Evolutionary conservation across 2,329 filamentous ascomycete genomes (phyloP), one percentile per base, ranked within the genome.

Genomic region (Botrytis medusae): DNA sequence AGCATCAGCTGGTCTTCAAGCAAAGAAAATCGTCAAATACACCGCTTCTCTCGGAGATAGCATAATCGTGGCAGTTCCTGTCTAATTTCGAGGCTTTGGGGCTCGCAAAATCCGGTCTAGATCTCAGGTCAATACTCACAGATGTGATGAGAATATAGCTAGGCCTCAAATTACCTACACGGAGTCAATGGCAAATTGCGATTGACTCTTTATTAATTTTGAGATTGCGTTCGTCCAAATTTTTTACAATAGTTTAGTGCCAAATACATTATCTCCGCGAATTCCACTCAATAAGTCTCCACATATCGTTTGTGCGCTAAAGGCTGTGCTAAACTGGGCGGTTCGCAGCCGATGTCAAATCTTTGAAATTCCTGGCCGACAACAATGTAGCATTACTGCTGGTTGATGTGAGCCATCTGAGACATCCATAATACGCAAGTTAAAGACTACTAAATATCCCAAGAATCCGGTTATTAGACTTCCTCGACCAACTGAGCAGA

Each of bases 11-110:
- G 57, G 69, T 32, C 69, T 71, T 22, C 32, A 62, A 46, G 40
- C 57, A 46, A 40, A 46, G 57, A 37, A 48, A 1, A 48, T 71
- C 7, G 54, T 61, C 14, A 42, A 60, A 25, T 70, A 70, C 29
- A 70, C 54, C 6, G 29, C 22, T 48, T 70, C 68, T 32, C 68
- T 70, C 51, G 37, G 57, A n/a, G 57, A 70, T 32, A 60, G 54
- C 40, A 61, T 70, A 18, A 62, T 70, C 16, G 68, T 34, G n/a
- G 48, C 34, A 1, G 34, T 69, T 42, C 51, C 65, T 16, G 20
- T 44, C 25, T 57, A 18, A 57, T 18, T 22, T 3, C 16, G 25
- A 20, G 16, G 10, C 8, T 54, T 9, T 57, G 18, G 25, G 22
- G 25, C 14, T 69, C 29, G 16, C 18, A 32, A 2, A 22, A 3